phyloP scores from a whole-genome alignment of 2,329 filamentous ascomycete species.

The Colletotrichum navitas region DNA sequence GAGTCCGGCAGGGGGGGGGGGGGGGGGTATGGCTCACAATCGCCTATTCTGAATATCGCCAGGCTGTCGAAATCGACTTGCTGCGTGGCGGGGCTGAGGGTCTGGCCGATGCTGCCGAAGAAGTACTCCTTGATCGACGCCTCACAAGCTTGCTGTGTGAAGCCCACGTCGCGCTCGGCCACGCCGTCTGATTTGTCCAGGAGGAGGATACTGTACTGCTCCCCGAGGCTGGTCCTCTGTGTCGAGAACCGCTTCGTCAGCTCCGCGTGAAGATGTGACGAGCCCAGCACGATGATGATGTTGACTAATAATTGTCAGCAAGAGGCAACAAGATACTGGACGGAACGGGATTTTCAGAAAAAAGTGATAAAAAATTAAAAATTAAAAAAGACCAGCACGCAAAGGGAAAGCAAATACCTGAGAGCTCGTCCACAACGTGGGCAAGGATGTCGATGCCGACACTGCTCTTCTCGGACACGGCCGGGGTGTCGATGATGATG shows the following conservation, averaged over 20 bases:
- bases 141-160: slow-evolving; percentile 80
- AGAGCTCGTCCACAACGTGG: slow-evolving; percentile 76
- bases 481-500: slow-evolving; percentile 87
- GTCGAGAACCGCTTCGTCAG: slow-evolving; percentile 76
- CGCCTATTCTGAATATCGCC: slow-evolving; percentile 77
- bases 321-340: neutral
- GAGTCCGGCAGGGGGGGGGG: neutral
- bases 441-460: slow-evolving; percentile 81
- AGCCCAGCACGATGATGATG: slow-evolving; percentile 84
- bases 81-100: slow-evolving; percentile 89
- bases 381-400: too few species aligned
- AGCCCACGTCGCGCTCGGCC: slow-evolving; percentile 78
- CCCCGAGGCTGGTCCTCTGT: slow-evolving; percentile 68
- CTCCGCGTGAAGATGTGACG: slow-evolving; percentile 80
- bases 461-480: slow-evolving; percentile 74
- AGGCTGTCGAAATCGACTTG: slow-evolving; percentile 83
- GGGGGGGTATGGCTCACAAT: slow-evolving; percentile 59
- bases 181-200: slow-evolving; percentile 90
- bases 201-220: slow-evolving; percentile 80
- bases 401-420: slow-evolving; percentile 51
- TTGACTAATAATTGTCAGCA: slow-evolving; percentile 73
- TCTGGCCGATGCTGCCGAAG: slow-evolving; percentile 83
- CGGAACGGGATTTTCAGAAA: too few species aligned
- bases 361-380: too few species aligned
- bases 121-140: slow-evolving; percentile 92